Base-by-base conservation (phyloP, 768 basidiomycete species). In the Leccinum aurantiacum region DNA sequence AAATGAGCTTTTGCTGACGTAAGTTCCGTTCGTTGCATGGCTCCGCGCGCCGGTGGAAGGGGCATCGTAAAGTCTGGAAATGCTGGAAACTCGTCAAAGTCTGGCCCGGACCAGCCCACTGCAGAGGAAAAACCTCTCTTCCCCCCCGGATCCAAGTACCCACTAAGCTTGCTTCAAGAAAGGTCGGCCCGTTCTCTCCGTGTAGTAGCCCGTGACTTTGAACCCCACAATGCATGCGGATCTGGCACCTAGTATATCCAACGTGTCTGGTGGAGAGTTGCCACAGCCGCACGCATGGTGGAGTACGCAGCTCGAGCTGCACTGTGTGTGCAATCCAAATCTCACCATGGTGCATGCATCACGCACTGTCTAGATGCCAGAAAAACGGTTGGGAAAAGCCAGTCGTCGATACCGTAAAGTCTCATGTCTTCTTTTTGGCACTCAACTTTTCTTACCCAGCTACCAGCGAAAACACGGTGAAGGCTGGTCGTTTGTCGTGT, bases 351-450 rank as follows among this genome's bases (percentile, higher is more conserved):
- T 27, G n/a, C 11, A 48, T 50, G 7, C 35, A 17, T 53, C 50
- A 38, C 3, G 46, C 19, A 22, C 2, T 29, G 27, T 57, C 15
- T 56, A 91, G 90, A 74, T 95, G 93, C 69, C 91, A 93, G 69
- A 95, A 95, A 74, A 80, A 83, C 54, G 93, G 90, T 3, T 96
- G 93, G 93, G 91, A 94, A 59, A 88, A 88, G 62, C 89, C 95
- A 1, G 66, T 75, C 8, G 82, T 96, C n/a, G 87, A 93, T 56
- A 84, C 90, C 27, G 91, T 93, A 69, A 73, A 72, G 53, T 29
- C 10, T 38, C 25, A 8, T 33, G 27, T 19, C 29, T 48, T 19
- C 19, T 25, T 14, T 35, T 17, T 52, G n/a, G 11, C 25, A 37
- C 3, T 22, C 22, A n/a, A 7, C 29, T 31, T 60, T 59, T 54